These are phyloP conservation scores for Umbelopsis ramanniana DNA, from an alignment of 192 early-diverging fungal species.

Conservation along the genomic window DNA sequence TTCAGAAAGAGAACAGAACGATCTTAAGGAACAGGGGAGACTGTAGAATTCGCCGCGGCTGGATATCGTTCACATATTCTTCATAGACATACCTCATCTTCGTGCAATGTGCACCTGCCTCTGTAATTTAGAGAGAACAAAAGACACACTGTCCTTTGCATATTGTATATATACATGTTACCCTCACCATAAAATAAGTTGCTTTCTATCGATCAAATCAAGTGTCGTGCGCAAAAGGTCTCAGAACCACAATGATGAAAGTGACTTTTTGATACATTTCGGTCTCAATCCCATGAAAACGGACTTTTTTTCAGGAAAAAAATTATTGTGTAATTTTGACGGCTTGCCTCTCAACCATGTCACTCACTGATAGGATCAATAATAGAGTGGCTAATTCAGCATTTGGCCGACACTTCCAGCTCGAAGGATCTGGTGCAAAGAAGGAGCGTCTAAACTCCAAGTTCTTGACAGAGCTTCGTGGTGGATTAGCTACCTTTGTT, in stretches of 20 bases:
- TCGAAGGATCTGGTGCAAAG: slow-evolving; percentile 62
- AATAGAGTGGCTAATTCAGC: slow-evolving; percentile 54
- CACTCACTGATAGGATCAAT: slow-evolving; percentile 58
- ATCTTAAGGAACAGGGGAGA: slow-evolving; percentile 35
- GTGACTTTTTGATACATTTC: no score
- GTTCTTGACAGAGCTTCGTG: slow-evolving; percentile 70
- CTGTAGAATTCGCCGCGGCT: slow-evolving; percentile 9
- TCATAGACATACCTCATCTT: no score
- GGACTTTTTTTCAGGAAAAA: not conserved
- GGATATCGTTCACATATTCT: no score
- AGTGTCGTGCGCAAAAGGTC: no score
- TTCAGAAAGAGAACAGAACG: slow-evolving; percentile 28
- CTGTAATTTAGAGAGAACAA: no score
- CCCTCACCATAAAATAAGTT: no score
- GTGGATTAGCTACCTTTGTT: slow-evolving; percentile 48
- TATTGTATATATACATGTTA: no score
- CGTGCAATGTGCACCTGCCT: no score
- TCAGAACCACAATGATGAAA: no score
- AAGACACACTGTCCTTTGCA: no score
- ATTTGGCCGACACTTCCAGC: slow-evolving; percentile 64
- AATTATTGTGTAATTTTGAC: not conserved
- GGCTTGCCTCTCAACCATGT: slow-evolving; percentile 30
- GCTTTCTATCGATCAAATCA: no score
- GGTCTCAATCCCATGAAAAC: no score
- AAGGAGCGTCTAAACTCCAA: slow-evolving; percentile 60